Conservation (phyloP, 345 rosid genomes). For the Citrus glauca region DNA sequence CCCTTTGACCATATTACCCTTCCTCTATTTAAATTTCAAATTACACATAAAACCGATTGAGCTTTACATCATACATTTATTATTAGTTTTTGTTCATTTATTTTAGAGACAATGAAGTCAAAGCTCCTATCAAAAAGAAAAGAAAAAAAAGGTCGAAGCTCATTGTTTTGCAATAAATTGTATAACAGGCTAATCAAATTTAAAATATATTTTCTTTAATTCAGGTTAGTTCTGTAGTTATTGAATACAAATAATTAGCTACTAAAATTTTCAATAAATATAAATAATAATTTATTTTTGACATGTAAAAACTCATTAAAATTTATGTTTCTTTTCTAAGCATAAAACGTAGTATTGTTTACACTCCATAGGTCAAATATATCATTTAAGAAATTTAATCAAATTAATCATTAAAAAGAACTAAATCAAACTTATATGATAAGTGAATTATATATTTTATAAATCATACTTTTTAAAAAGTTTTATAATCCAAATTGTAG, state of each 20-base stretch:
- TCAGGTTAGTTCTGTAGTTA: neutral
- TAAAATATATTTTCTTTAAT: neutral
- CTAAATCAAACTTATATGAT: no score
- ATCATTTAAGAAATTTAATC: no score
- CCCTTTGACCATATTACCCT: constrained; percentile 1
- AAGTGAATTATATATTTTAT: no score
- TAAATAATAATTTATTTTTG: no score
- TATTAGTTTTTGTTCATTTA: neutral
- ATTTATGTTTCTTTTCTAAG: no score
- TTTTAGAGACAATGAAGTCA: neutral
- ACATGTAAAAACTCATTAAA: no score
- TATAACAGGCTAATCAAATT: neutral
- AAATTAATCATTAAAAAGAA: no score
- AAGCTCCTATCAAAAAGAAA: neutral
- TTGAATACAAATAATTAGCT: neutral
- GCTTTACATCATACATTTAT: no score
- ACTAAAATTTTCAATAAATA: neutral
- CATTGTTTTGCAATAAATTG: neutral
- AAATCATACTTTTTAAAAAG: no score
- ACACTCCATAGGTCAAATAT: no score
- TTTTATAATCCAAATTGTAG: no score
- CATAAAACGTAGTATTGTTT: no score
- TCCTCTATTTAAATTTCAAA: neutral
- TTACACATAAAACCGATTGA: neutral
- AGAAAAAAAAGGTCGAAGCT: neutral